Evolutionary conservation across 768 basidiomycete genomes (phyloP).

Genomic region (Phylloporus arenicola): DNA sequence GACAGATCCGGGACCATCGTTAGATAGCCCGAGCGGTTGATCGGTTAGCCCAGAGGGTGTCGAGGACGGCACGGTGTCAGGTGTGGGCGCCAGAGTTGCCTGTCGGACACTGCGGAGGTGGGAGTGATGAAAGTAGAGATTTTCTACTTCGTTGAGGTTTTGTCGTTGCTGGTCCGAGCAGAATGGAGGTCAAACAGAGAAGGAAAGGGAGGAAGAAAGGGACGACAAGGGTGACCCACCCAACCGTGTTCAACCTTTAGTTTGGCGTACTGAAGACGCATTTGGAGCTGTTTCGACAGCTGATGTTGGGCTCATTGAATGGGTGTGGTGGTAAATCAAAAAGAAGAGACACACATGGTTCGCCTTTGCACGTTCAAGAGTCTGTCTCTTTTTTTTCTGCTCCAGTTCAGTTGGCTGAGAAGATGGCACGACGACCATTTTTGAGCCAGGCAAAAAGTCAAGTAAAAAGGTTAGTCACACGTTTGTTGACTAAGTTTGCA

Average conservation of each 20-base stretch:
- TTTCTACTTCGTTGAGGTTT: slow-evolving; percentile 76
- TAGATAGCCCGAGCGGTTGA: neutral
- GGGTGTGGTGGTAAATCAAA: neutral
- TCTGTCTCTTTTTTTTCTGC: slow-evolving; percentile 42
- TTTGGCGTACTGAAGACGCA: slow-evolving; percentile 70
- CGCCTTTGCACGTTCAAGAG: slow-evolving; percentile 51
- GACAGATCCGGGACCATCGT: neutral
- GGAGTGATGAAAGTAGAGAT: slow-evolving; percentile 73
- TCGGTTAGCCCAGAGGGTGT: neutral
- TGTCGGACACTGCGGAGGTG: slow-evolving; percentile 38
- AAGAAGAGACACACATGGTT: slow-evolving; percentile 43
- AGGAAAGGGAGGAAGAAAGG: neutral
- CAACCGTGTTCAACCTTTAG: slow-evolving; percentile 80
- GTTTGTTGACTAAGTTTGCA: neutral
- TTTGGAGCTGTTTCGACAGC: slow-evolving; percentile 67
- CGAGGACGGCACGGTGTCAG: neutral
- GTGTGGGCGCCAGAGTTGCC: no score
- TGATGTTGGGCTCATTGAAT: slow-evolving; percentile 21
- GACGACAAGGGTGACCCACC: slow-evolving; percentile 40
- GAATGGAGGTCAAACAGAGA: slow-evolving; percentile 1
- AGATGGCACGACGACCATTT: slow-evolving; percentile 19
- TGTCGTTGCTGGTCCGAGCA: slow-evolving; percentile 55
- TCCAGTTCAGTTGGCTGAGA: slow-evolving; percentile 25
- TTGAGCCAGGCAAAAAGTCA: neutral
- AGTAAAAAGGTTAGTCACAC: neutral